phyloP scores from a whole-genome alignment of 768 basidiomycete genomes.

The Strobilomyces confusus region DNA sequence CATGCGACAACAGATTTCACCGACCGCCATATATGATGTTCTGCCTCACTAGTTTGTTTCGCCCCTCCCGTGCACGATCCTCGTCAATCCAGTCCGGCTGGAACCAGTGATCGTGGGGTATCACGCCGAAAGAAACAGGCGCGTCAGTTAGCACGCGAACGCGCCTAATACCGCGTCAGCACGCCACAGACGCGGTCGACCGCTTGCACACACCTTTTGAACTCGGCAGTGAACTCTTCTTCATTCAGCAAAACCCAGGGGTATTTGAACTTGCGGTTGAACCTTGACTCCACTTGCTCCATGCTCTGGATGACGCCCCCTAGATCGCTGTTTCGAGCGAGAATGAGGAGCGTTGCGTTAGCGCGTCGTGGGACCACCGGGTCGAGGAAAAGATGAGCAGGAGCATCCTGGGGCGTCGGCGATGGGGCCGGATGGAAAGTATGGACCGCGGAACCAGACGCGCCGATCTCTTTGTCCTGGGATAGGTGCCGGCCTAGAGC shows the following conservation, averaged over 20 bases:
- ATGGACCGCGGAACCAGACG: neutral
- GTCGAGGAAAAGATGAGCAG: conserved; percentile 1
- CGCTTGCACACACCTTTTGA: conserved; percentile 39
- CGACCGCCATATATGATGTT: conserved; percentile 49
- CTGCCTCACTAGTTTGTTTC: conserved; percentile 47
- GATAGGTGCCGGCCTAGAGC: conserved; percentile 3
- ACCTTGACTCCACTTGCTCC: conserved; percentile 52
- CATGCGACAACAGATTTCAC: conserved; percentile 11
- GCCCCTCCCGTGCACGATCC: conserved; percentile 47
- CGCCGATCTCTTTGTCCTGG: neutral
- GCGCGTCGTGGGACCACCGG: conserved; percentile 26
- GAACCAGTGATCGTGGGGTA: conserved; percentile 61
- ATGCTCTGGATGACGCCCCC: conserved; percentile 44
- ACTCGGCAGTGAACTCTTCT: conserved; percentile 49
- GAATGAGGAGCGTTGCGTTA: conserved; percentile 57
- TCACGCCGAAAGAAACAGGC: conserved; percentile 49
- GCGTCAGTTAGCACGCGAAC: conserved; percentile 37
- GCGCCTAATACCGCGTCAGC: conserved; percentile 28
- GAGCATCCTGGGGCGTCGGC: neutral
- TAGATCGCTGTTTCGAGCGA: conserved; percentile 49
- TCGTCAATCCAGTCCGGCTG: conserved; percentile 77
- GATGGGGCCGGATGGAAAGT: neutral
- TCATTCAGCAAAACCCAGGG: conserved; percentile 67
- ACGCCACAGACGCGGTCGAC: neutral
- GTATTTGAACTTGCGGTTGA: conserved; percentile 56